phyloP scores from a whole-genome alignment of 805 yeast genomes.

The Wickerhamiella nectarea region DNA sequence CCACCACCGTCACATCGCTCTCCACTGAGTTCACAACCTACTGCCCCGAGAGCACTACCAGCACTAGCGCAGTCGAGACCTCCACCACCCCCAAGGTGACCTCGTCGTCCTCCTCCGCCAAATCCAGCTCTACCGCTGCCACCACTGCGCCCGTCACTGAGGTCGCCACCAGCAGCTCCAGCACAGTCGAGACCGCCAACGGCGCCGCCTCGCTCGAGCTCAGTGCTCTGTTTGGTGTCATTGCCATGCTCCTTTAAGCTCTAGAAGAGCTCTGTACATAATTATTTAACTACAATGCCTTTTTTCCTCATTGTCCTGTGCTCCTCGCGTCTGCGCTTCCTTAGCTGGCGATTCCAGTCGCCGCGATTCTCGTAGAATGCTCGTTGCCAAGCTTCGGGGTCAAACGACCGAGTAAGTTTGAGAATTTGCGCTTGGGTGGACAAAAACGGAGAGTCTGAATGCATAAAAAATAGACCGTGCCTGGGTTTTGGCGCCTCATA shows the following conservation, averaged over 20 bases:
- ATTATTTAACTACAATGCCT: background rate
- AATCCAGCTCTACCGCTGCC: background rate
- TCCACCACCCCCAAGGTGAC: background rate
- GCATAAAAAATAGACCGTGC: conserved; percentile 61
- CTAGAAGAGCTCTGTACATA: background rate
- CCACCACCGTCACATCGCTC: conserved; percentile 1
- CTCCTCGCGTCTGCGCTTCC: conserved; percentile 62
- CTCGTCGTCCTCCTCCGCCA: too few relatives aligned
- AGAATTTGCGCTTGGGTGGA: conserved; percentile 70
- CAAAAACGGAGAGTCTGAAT: conserved; percentile 73
- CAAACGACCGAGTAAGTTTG: conserved; percentile 32
- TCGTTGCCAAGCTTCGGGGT: conserved; percentile 43
- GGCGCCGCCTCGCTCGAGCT: conserved; percentile 2
- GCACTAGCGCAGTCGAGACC: background rate
- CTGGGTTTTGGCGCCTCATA: conserved; percentile 14
- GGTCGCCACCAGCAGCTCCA: background rate
- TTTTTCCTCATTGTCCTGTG: conserved; percentile 42
- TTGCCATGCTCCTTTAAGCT: conserved; percentile 1
- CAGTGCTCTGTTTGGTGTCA: background rate
- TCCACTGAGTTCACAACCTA: conserved; percentile 2
- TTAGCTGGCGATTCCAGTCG: conserved; percentile 61
- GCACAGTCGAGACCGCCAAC: conserved; percentile 1
- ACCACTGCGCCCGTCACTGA: background rate
- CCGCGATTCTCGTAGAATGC: conserved; percentile 80
- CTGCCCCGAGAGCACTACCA: conserved; percentile 6